Percentiles rank a stretch among this genome's conserved stretches.
These are phyloP conservation scores for Globisporangium alternatum DNA, from an alignment of 352 stramenopile species.

Conservation along the genomic window DNA sequence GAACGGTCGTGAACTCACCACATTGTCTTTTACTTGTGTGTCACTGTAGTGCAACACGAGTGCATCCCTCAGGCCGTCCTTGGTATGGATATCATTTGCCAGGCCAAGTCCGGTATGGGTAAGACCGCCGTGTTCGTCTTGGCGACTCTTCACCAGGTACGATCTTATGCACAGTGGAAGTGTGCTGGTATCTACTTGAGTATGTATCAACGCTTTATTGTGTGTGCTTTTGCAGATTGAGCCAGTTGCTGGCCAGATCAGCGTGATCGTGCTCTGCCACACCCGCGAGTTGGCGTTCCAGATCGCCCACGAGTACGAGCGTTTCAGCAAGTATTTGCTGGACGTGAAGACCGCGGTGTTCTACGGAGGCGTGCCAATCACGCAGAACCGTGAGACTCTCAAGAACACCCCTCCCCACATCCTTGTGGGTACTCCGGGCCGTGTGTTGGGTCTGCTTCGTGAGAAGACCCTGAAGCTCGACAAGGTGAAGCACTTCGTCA, in stretches of 20 bases:
- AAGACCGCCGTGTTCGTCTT: conserved; percentile 99
- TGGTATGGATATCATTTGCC: conserved; percentile 99
- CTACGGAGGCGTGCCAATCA: conserved; percentile 95
- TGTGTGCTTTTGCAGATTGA: conserved; percentile 58
- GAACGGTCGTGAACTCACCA: conserved; percentile 15
- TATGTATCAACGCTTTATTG: conserved; percentile 1
- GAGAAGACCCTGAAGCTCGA: conserved; percentile 98
- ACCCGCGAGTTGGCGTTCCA: conserved; percentile 99
- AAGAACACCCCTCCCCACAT: conserved; percentile 97
- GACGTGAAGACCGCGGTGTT: conserved; percentile 97
- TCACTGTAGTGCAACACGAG: conserved; percentile 94
- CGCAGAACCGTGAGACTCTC: conserved; percentile 94
- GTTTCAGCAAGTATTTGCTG: conserved; percentile 98
- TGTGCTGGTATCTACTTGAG: not conserved
- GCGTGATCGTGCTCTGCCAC: conserved; percentile 98
- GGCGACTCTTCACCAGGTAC: conserved; percentile 98
- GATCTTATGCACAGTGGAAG: not conserved
- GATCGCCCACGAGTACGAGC: conserved; percentile 99
- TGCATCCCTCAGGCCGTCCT: conserved; percentile 99
- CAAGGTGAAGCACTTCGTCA: conserved; percentile 99
- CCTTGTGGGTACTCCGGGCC: conserved; percentile 97
- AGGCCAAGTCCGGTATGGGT: conserved; percentile 99
- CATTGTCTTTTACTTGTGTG: conserved; percentile 7
- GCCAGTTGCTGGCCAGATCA: conserved; percentile 91
- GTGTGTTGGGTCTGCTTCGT: conserved; percentile 86